phyloP scores from a whole-genome alignment of 2,329 filamentous ascomycete genomes.

The Sporothrix pallida region DNA sequence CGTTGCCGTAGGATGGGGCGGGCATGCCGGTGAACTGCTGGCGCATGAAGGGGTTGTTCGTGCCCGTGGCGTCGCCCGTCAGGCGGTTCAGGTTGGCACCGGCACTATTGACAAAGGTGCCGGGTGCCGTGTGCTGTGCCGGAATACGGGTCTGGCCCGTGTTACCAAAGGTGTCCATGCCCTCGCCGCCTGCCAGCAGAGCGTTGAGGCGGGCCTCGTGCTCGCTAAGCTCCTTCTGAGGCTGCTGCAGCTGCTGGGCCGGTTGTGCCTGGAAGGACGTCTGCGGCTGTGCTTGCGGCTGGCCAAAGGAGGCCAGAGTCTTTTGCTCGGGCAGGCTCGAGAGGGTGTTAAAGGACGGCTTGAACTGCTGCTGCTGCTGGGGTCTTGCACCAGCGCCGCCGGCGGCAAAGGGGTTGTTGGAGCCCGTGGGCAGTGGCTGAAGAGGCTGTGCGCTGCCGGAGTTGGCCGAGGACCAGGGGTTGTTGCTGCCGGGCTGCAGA shows the following conservation, averaged over 20 bases:
- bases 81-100: slow-evolving; percentile 78
- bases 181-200: slow-evolving; percentile 84
- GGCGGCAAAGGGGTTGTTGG: slow-evolving; percentile 94
- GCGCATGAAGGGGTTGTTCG: slow-evolving; percentile 85
- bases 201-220: slow-evolving; percentile 81
- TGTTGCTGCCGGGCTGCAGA: slow-evolving; percentile 83
- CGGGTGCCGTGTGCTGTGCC: slow-evolving; percentile 93
- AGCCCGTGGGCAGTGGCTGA: slow-evolving; percentile 86
- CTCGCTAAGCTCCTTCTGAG: slow-evolving; percentile 63
- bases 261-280: slow-evolving; percentile 45
- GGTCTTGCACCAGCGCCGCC: slow-evolving; percentile 56
- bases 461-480: slow-evolving; percentile 82
- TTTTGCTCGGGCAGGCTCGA: slow-evolving; percentile 83
- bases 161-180: slow-evolving; percentile 97
- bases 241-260: slow-evolving; percentile 49
- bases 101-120: slow-evolving; percentile 94
- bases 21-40: slow-evolving; percentile 83
- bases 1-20: slow-evolving; percentile 61
- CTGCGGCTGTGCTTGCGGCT: slow-evolving; percentile 48
- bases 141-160: slow-evolving; percentile 95
- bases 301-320: slow-evolving; percentile 66
- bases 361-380: slow-evolving; percentile 45
- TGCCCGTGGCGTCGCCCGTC: slow-evolving; percentile 70
- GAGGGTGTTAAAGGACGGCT: slow-evolving; percentile 70
- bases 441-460: slow-evolving; percentile 67